Evolutionary conservation across 352 stramenopile species (phyloP).

Genomic region (Elongisporangium anandrum): DNA sequence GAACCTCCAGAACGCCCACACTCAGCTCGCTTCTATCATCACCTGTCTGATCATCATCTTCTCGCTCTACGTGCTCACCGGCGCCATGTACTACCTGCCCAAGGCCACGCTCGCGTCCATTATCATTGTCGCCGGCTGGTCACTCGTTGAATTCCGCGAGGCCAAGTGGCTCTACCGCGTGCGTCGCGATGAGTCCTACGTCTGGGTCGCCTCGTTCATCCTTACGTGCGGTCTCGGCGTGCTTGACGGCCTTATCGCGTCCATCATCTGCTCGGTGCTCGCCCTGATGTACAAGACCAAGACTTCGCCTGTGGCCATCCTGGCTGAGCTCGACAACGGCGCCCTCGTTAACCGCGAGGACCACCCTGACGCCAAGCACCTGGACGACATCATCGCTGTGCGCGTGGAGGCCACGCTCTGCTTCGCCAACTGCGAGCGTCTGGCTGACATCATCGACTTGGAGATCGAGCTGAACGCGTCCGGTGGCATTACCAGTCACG

Average conservation of each 20-base stretch:
- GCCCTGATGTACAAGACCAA: constrained; percentile 59
- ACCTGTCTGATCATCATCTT: constrained; percentile 79
- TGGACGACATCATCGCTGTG: constrained; percentile 32
- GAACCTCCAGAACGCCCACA: constrained; percentile 83
- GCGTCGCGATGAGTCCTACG: constrained; percentile 50
- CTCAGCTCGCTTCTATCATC: constrained; percentile 78
- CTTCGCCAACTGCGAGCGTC: constrained; percentile 55
- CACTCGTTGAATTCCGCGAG: constrained; percentile 85
- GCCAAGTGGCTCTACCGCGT: constrained; percentile 77
- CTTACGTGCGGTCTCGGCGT: constrained; percentile 45
- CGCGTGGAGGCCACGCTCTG: constrained; percentile 52
- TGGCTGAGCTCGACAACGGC: constrained; percentile 34
- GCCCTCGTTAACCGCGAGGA: constrained; percentile 27
- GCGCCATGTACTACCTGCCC: constrained; percentile 82
- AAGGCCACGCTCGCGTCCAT: constrained; percentile 73
- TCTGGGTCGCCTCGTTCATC: constrained; percentile 46
- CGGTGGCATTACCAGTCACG: constrained; percentile 19
- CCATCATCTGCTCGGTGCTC: constrained; percentile 49
- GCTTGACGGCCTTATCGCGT: constrained; percentile 39
- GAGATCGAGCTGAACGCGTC: constrained; percentile 24
- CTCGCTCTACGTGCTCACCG: constrained; percentile 78
- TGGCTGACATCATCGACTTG: constrained; percentile 26
- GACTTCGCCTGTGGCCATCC: constrained; percentile 24
- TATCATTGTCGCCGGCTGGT: constrained; percentile 87
- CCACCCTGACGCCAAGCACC: constrained; percentile 14